Evolutionary conservation across 176 grass and related monocot genomes (phyloP), one percentile per base, ranked within the genome.

Genomic region (Puya raimondii): DNA sequence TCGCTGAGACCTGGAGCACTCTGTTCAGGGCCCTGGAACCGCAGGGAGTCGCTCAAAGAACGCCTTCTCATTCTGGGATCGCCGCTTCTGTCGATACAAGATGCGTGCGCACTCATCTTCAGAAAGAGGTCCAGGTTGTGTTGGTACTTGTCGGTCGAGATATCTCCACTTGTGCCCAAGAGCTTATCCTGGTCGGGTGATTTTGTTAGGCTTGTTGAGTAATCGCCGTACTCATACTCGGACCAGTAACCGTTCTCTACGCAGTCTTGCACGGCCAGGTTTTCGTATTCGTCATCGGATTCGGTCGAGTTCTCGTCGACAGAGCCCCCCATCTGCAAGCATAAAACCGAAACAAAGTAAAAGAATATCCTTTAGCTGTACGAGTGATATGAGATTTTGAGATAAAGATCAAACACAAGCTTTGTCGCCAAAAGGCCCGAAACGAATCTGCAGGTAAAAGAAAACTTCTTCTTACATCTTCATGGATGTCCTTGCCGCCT

Each of bases 251-350:
- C 83, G n/a, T 82, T 81, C 68, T 87, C 81, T 23, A 87, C 64
- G 64, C 80, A 71, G 68, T 92, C 93, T 33, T 76, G 69, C 83
- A 87, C 85, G 4, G 81, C 93, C 70, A 92, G 82, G 56, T 97
- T 89, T 11, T 97, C 86, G 23, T 90, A 97, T 76, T 96, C 93
- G 57, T 96, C 93, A 8, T 96, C 93, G 8, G 89, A 89, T 51
- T 88, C 87, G 52, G 87, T 89, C 23, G 84, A 92, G 42, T 89
- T 68, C 70, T 97, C 93, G 11, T 97, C 89, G 0, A 97, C 86
- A 57, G 93, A 97, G 2, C 93, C 93, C 86, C 89, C 88, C 65
- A 97, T 79, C 93, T 97, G 84, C 58, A 53, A 23, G 42, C 11
- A 74, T 78, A 27, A 13, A 13, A 1, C 29, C 23, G 49, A n/a